These are phyloP conservation scores for Fusarium chlamydosporum DNA, from an alignment of 2,329 filamentous ascomycete species.

Conservation along the genomic window DNA sequence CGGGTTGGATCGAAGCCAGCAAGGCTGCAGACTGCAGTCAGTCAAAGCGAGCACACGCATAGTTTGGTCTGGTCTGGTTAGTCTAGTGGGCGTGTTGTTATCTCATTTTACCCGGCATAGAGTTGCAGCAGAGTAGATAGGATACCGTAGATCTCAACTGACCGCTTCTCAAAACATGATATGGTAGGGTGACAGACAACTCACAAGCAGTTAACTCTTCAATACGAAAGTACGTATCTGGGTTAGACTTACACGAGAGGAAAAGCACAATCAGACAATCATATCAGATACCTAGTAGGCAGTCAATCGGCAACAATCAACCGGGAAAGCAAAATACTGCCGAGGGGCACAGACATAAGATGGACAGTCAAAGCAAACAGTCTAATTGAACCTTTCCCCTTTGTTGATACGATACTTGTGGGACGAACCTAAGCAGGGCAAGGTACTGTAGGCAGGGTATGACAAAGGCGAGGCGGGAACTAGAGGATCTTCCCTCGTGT, in stretches of 20 bases:
- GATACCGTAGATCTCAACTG: conserved; percentile 28
- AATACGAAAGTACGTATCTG: conserved; percentile 11
- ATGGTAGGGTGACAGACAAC: conserved; percentile 36
- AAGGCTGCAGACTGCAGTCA: conserved; percentile 30
- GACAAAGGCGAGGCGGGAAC: conserved; percentile 27
- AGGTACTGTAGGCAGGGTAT: conserved; percentile 3
- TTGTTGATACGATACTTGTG: conserved; percentile 10
- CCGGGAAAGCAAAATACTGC: not conserved
- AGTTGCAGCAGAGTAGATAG: not conserved
- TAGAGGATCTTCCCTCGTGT: conserved; percentile 37
- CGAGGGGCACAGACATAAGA: conserved; percentile 11
- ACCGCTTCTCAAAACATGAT: conserved; percentile 36
- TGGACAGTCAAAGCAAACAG: conserved; percentile 22
- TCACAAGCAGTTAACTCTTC: conserved; percentile 29
- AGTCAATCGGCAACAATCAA: conserved; percentile 10
- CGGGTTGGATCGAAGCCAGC: conserved; percentile 26
- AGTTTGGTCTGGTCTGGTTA: conserved; percentile 8
- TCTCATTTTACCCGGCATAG: conserved; percentile 22
- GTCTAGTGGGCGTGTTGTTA: conserved; percentile 39
- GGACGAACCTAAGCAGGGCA: not conserved
- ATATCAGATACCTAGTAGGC: not conserved
- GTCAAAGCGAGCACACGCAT: conserved; percentile 19
- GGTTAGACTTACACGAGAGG: conserved; percentile 1
- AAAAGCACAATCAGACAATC: conserved; percentile 7
- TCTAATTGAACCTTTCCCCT: conserved; percentile 16